Evolutionary conservation across 805 yeast genomes (phyloP).

Genomic region (Candida taoyuanica): DNA sequence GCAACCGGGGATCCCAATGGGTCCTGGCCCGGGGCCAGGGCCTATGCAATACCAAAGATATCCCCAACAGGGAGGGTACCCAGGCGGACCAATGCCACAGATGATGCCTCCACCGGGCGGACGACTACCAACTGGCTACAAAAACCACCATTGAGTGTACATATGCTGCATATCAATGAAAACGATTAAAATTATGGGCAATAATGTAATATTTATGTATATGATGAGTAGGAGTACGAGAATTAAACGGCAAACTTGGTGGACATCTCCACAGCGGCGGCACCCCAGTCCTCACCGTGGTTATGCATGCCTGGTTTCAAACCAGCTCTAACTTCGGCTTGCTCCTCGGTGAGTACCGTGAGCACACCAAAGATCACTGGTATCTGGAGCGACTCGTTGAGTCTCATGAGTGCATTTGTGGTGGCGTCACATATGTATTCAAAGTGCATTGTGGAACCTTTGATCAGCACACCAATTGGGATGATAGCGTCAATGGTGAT

Average conservation of each 20-base stretch:
- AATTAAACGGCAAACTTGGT: conserved; percentile 31
- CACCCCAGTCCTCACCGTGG: conserved; percentile 99
- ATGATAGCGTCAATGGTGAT: conserved; percentile 75
- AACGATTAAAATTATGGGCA: not conserved
- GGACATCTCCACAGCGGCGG: conserved; percentile 97
- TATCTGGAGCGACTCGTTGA: conserved; percentile 61
- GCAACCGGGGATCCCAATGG: conserved; percentile 13
- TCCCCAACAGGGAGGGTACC: conserved; percentile 9
- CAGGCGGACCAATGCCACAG: conserved; percentile 10
- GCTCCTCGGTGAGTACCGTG: conserved; percentile 91
- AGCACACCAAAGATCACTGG: conserved; percentile 94
- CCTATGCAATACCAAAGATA: conserved; percentile 12
- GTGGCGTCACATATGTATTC: conserved; percentile 94
- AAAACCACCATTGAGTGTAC: conserved; percentile 6
- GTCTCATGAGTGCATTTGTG: conserved; percentile 76
- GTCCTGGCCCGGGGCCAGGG: conserved; percentile 3
- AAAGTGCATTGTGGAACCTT: conserved; percentile 97
- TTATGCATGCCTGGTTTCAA: conserved; percentile 78
- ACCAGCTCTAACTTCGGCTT: conserved; percentile 92
- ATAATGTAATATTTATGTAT: not conserved
- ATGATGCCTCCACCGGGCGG: conserved; percentile 12
- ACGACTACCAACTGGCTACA: conserved; percentile 7
- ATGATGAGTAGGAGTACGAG: too few species aligned
- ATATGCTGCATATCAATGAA: too few species aligned
- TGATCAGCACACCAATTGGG: conserved; percentile 91